These are phyloP conservation scores for Pleurotus pulmonarius DNA, from an alignment of 768 basidiomycete species.

Conservation along the genomic window DNA sequence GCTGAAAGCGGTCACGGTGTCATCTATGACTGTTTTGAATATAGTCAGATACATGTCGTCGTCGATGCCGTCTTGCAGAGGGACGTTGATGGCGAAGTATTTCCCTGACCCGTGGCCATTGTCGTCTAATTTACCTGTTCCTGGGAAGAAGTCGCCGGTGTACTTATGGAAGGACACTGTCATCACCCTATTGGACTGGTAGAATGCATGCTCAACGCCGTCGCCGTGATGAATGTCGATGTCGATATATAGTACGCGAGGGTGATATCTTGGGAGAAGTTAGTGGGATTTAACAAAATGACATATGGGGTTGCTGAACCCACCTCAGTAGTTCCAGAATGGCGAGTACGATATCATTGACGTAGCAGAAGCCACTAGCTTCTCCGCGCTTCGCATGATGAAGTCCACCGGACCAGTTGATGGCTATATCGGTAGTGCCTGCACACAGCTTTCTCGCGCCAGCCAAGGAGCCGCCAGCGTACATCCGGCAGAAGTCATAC, in stretches of 20 bases:
- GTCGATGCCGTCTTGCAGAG: slow-evolving; percentile 93
- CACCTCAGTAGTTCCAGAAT: slow-evolving; percentile 90
- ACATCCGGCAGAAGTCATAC: slow-evolving; percentile 93
- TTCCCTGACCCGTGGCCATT: slow-evolving; percentile 86
- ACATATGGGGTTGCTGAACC: slow-evolving; percentile 10
- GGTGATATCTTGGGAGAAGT: slow-evolving; percentile 64
- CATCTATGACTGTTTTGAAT: slow-evolving; percentile 96
- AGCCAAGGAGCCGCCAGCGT: slow-evolving; percentile 87
- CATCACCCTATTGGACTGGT: slow-evolving; percentile 96
- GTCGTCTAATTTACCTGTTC: slow-evolving; percentile 94
- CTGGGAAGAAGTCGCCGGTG: slow-evolving; percentile 97
- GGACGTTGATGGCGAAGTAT: slow-evolving; percentile 94
- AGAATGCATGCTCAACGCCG: slow-evolving; percentile 97
- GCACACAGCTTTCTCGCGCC: slow-evolving; percentile 85
- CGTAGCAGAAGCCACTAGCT: slow-evolving; percentile 97
- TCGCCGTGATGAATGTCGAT: slow-evolving; percentile 99
- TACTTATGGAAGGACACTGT: slow-evolving; percentile 99
- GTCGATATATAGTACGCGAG: slow-evolving; percentile 95
- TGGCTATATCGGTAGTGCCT: slow-evolving; percentile 91
- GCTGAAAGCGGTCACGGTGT: slow-evolving; percentile 84
- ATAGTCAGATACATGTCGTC: slow-evolving; percentile 95
- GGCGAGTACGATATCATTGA: slow-evolving; percentile 94
- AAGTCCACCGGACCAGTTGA: slow-evolving; percentile 98
- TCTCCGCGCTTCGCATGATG: slow-evolving; percentile 98
- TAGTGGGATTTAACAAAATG: neutral